These are phyloP conservation scores for Moringa oleifera DNA, from an alignment of 345 rosid genomes.

Conservation along the genomic window DNA sequence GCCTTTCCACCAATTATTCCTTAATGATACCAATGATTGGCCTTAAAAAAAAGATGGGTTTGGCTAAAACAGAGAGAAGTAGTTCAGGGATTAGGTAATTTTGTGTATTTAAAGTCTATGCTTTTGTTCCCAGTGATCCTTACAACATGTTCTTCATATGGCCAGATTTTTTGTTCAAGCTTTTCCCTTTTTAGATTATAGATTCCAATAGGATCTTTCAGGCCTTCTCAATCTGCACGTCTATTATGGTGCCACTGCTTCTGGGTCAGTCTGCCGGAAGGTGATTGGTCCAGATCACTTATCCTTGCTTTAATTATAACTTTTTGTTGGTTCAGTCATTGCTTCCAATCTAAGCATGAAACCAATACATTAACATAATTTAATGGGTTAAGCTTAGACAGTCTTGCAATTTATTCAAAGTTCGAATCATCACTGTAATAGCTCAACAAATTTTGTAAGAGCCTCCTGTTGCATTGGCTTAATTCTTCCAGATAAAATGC, in stretches of 20 bases:
- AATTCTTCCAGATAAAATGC: too few relatives aligned
- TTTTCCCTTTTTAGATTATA: constrained; percentile 10
- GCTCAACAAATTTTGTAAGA: not conserved
- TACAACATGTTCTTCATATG: constrained; percentile 28
- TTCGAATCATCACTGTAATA: constrained; percentile 18
- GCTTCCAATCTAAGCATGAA: constrained; percentile 31
- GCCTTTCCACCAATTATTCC: constrained; percentile 34
- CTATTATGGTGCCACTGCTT: too few relatives aligned
- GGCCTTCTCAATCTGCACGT: not conserved
- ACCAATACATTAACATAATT: constrained; percentile 7
- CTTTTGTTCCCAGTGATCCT: constrained; percentile 33
- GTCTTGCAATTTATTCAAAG: constrained; percentile 10
- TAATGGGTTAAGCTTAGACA: constrained; percentile 6
- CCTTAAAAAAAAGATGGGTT: constrained; percentile 13
- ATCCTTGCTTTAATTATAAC: constrained; percentile 27
- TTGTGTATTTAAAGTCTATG: constrained; percentile 7
- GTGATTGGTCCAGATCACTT: constrained; percentile 39
- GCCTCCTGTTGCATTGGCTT: too few relatives aligned
- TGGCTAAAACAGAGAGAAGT: too few relatives aligned
- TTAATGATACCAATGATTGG: constrained; percentile 37
- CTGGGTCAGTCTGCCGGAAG: constrained; percentile 12
- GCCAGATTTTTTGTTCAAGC: constrained; percentile 5
- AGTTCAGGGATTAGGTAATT: constrained; percentile 32
- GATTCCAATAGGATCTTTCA: constrained; percentile 25
- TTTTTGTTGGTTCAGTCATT: constrained; percentile 27